Conservation (phyloP, 768 basidiomycete species). For the Dioszegia hungarica region DNA sequence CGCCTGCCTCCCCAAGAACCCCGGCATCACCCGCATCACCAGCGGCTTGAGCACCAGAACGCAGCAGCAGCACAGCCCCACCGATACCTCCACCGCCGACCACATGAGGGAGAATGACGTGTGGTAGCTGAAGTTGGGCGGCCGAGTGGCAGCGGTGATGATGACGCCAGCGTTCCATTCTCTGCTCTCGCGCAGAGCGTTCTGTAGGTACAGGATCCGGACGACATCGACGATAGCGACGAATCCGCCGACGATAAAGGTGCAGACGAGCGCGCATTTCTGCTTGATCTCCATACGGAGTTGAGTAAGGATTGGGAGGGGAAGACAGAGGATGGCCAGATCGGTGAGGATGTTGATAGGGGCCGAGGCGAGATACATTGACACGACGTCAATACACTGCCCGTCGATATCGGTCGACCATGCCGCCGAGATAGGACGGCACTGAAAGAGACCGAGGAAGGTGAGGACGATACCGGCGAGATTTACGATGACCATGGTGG, state of each 20-base stretch:
- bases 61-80: slow-evolving; percentile 42
- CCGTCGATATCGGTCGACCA: slow-evolving; percentile 14
- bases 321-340: slow-evolving; percentile 41
- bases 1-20: slow-evolving; percentile 14
- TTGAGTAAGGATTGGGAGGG: slow-evolving; percentile 43
- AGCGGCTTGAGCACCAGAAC: slow-evolving; percentile 45
- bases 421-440: slow-evolving; percentile 38
- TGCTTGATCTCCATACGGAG: slow-evolving; percentile 43
- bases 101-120: slow-evolving; percentile 43
- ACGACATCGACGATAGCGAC: slow-evolving; percentile 46
- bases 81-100: slow-evolving; percentile 42
- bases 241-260: slow-evolving; percentile 45
- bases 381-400: slow-evolving; percentile 39
- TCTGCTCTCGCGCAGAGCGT: slow-evolving; percentile 28
- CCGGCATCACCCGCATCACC: slow-evolving; percentile 34
- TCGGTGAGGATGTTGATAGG: slow-evolving; percentile 48
- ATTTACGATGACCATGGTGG: slow-evolving; percentile 32
- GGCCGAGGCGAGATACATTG: slow-evolving; percentile 42
- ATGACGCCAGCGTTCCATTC: neutral
- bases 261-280: slow-evolving; percentile 41
- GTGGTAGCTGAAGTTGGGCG: slow-evolving; percentile 34
- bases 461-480: slow-evolving; percentile 43
- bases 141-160: slow-evolving; percentile 7
- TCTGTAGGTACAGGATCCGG: slow-evolving; percentile 44
- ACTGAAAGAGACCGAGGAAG: slow-evolving; percentile 45